Percentiles rank a stretch among this genome's conserved stretches.
Evolutionary conservation across 257 asterid genomes (phyloP).

Genomic region (Salvia miltiorrhiza): DNA sequence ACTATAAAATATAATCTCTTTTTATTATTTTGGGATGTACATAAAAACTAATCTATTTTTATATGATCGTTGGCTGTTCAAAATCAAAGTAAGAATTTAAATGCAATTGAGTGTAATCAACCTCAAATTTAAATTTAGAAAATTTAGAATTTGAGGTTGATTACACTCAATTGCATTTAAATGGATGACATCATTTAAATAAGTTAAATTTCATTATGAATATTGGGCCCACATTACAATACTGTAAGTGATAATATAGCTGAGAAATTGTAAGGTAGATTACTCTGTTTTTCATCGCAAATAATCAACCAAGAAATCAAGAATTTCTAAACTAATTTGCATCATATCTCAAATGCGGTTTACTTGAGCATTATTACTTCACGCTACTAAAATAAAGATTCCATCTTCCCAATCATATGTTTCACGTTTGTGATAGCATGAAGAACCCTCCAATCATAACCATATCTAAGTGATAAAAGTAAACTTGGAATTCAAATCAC

Average conservation of each 20-base stretch:
- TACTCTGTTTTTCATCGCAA: neutral
- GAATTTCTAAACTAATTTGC: constrained; percentile 6
- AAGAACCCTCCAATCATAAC: neutral
- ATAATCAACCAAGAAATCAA: neutral
- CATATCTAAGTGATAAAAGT: neutral
- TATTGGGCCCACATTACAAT: too few species aligned
- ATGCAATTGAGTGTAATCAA: too few species aligned
- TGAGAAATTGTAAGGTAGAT: neutral
- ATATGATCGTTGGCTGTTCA: too few species aligned
- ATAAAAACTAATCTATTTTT: too few species aligned
- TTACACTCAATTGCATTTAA: too few species aligned
- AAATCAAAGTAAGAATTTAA: too few species aligned
- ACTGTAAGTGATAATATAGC: neutral
- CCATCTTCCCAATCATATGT: neutral
- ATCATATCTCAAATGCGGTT: constrained; percentile 9
- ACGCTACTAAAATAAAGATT: constrained; percentile 6
- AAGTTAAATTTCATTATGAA: too few species aligned
- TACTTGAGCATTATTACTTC: neutral
- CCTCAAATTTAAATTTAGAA: too few species aligned
- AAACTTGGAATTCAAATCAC: constrained; percentile 9
- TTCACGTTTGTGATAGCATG: neutral
- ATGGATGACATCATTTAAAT: too few species aligned
- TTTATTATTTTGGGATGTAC: too few species aligned
- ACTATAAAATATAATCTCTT: too few species aligned
- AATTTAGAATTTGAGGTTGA: too few species aligned